Evolutionary conservation across 805 yeast species (phyloP).

Genomic region (Blastobotrys terrestris): DNA sequence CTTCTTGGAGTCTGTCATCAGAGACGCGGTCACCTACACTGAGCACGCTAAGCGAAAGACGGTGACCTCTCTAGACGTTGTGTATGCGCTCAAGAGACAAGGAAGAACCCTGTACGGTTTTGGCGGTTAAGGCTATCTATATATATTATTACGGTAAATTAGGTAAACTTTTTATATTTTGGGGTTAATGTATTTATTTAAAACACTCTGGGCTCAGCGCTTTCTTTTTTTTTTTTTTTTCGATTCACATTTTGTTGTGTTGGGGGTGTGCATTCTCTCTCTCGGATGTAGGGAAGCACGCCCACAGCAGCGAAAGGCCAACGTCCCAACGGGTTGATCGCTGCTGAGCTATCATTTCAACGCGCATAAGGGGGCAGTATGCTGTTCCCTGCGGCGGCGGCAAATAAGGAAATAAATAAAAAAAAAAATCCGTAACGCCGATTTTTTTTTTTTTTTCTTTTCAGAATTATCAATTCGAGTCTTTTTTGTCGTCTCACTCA

Average conservation of each 20-base stretch:
- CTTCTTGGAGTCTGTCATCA: conserved; percentile 93
- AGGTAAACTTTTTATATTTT: conserved; percentile 3
- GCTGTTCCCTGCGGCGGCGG: too few relatives aligned
- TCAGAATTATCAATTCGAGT: neutral
- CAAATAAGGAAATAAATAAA: neutral
- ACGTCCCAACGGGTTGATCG: neutral
- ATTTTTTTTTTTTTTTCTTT: too few relatives aligned
- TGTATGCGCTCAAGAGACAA: conserved; percentile 99
- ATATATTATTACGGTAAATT: neutral
- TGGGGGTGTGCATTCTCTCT: neutral
- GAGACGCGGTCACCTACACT: conserved; percentile 98
- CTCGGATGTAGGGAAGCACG: neutral
- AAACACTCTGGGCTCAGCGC: neutral
- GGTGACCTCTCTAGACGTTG: conserved; percentile 96
- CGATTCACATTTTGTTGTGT: neutral
- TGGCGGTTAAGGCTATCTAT: conserved; percentile 70
- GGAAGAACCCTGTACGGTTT: conserved; percentile 99
- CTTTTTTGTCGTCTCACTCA: too few relatives aligned
- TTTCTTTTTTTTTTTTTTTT: too few relatives aligned
- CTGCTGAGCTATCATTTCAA: neutral
- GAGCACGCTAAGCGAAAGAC: conserved; percentile 99
- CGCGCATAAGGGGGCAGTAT: too few relatives aligned
- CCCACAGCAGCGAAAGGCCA: neutral
- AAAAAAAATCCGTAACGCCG: neutral
- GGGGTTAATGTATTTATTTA: conserved; percentile 3